Base-by-base conservation (phyloP, 2,329 filamentous ascomycete species). In the Teratosphaeria epicoccoides region DNA sequence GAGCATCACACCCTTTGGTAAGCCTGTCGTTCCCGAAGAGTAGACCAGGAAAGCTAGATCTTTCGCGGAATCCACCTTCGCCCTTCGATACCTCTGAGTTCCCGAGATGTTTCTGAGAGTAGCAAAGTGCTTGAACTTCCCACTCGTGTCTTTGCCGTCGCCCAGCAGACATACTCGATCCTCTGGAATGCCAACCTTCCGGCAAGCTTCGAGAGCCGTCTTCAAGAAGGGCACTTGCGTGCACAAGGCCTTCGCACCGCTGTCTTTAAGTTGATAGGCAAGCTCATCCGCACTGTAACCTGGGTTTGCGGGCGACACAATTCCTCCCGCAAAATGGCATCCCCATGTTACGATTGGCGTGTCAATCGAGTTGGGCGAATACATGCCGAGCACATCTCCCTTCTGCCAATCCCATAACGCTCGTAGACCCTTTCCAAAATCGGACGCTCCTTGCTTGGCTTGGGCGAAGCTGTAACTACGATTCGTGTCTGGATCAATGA, bases 1-100 rank as follows among this genome's bases (percentile, higher is more conserved):
- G 26, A 96, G 75, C 79, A 88, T 86, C 12, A 96, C 91, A 14
- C 90, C 91, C 69, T 97, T 97, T 0, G 91, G 90, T 48, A 89
- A 73, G 1, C 91, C 91, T 0, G 91, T 96, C 0, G 91, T 97
- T 6, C 91, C 91, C 6, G 85, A 90, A 47, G 84, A 88, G 68
- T 95, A 96, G 0, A 94, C 88, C 52, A 96, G 70, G 63, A 93
- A 95, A 0, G 88, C 85, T 24, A 93, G 67, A 64, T 95, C 88
- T 52, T 81, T 83, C 47, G 77, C 76, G 0, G 87, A 80, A 47
- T 85, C 75, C 49, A 88, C 70, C 60, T 79, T 82, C 4, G 81
- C 73, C 51, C 78, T 78, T 17, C 80, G 75, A 61, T 79, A 81
- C 57, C 79, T 75, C 2, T 76, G 73, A 0, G 78, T 73, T 3